Evolutionary conservation across 176 grass and related monocot species (phyloP), one percentile per base, ranked within the genome.

Genomic region (Oryza meyeriana): DNA sequence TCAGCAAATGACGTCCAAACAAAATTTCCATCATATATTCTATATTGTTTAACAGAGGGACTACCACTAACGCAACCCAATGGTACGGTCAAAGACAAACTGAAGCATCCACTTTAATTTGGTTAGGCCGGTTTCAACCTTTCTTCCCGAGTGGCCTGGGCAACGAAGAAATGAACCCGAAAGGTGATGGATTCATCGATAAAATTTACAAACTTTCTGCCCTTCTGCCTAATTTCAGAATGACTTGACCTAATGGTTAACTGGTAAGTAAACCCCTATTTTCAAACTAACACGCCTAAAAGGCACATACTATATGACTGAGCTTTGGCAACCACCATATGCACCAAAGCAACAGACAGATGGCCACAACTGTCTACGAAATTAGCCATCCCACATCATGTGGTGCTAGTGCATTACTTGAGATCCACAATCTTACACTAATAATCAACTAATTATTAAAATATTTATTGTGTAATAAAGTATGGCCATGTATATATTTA

Each of bases 221-320:
- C 66, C 64, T 89, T 71, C 77, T 64, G 82, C 87, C 87, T 85
- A 89, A 85, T 85, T 85, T 55, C 70, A 30, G 71, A 80, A 81
- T 71, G 76, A 71, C 71, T 76, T 85, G 30, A 4, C 30, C 31
- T 50, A 33, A 50, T 76, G 69, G 87, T 41, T 75, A 88, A 63
- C 76, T 35, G 75, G 68, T 35, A 78, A 87, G 16, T 38, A 62
- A 64, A 13, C 22, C 66, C 74, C 47, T 39, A 69, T 85, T 76
- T 28, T 76, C 82, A 89, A 89, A 83, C 33, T 47, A 76, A 31
- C 63, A 32, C 6, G 20, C 50, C 50, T 55, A 55, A 55, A 55
- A 48, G 69, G 69, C 35, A 14, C 44, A 78, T 66, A 40, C 74
- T 72, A 62, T 64, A 30, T 84, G 86, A 84, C 79, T 84, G 87